These are phyloP conservation scores for Pleurotus djamor DNA, from an alignment of 768 basidiomycete genomes.

Conservation along the genomic window DNA sequence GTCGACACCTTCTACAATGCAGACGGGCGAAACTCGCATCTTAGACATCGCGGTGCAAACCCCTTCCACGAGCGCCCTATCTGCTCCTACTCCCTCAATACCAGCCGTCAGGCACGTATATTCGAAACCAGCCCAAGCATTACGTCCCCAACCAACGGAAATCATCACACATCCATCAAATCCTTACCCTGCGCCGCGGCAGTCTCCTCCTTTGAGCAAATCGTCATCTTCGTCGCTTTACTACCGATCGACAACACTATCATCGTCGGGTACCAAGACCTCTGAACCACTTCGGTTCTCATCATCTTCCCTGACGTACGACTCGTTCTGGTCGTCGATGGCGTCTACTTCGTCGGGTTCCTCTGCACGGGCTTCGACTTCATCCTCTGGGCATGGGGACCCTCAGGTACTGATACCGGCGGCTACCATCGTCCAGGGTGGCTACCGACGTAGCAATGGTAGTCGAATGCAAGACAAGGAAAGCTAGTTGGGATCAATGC, in stretches of 20 bases:
- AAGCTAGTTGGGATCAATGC: neutral
- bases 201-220: neutral
- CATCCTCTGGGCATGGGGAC: no score
- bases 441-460: neutral
- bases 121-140: no score
- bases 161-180: neutral
- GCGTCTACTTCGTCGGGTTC: neutral
- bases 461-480: neutral
- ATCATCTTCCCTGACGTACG: conserved; percentile 44
- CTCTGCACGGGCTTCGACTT: no score
- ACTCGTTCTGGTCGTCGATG: conserved; percentile 58
- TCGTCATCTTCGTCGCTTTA: neutral
- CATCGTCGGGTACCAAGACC: neutral
- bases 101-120: no score
- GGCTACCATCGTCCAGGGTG: neutral
- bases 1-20: no score
- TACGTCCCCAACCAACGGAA: conserved; percentile 14
- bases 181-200: neutral
- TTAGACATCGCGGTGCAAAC: no score
- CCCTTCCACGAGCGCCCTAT: no score
- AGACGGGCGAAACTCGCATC: no score
- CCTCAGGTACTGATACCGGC: neutral
- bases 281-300: neutral
- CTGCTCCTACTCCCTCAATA: no score
- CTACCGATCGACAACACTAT: neutral